Base-by-base conservation (phyloP, 1,284 basidiomycete species). In the Leccinum cinnamomeum region DNA sequence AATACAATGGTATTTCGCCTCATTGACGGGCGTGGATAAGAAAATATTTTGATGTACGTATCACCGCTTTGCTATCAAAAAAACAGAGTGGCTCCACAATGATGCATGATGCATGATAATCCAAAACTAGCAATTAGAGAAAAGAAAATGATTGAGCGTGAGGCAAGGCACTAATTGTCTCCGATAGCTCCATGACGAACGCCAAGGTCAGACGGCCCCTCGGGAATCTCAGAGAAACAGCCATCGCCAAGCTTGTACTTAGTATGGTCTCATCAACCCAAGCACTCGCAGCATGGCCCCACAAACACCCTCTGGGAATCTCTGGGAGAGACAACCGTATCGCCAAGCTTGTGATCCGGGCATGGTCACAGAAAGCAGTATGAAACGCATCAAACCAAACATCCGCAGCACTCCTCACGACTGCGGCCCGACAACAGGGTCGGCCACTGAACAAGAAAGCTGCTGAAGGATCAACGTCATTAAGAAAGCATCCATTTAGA, bases 361-460 rank as follows among this genome's bases (percentile, higher is more conserved):
- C 5, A 46, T 46, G 18, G 10, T 2, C 18, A n/a, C 7, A 51
- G 12, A 7, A 51, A 25, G 20, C 16, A 51, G 14, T 51, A 25
- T 25, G 12, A 51, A 16, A 33, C 8, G 1, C 33, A 63, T 80
- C 67, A 92, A 53, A 92, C 87, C 30, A 92, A 78, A 80, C 89
- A 90, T 28, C 87, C 88, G 46, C 76, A 79, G 70, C 74, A 87
- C 62, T 86, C 82, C 28, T 79, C 82, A 57, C 76, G 78, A 51
- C 76, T 71, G 50, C 72, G 71, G 58, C 79, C 74, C 57, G 76
- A 70, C 30, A 82, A 72, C 53, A 89, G 77, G 48, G 85, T 79
- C 18, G 89, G 88, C 94, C 94, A 97, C 72, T 97, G 94, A 14
- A 94, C 90, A 60, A 96, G 72, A 72, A 97, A 95, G 56, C 91